Conservation (phyloP, 345 rosid genomes). For the Gynandropsis gynandra region DNA sequence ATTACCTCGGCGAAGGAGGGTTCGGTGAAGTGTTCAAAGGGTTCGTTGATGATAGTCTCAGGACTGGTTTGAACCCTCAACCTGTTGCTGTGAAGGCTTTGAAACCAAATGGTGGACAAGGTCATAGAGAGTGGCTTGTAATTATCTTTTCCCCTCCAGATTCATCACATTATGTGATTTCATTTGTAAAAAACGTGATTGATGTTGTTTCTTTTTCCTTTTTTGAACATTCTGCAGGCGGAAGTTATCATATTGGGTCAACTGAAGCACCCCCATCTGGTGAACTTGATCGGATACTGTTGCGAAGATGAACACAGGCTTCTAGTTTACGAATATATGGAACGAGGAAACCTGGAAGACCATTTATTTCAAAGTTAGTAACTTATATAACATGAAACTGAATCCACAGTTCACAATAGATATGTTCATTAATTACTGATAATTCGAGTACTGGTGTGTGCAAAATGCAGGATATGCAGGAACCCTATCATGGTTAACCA, state of each 20-base stretch:
- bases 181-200: background rate
- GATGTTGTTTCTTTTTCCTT: background rate
- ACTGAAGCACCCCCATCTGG: conserved; percentile 61
- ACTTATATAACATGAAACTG: background rate
- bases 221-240: conserved; percentile 36
- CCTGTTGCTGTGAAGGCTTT: conserved; percentile 86
- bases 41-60: conserved; percentile 47
- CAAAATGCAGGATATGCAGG: conserved; percentile 46
- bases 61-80: conserved; percentile 52
- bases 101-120: conserved; percentile 62
- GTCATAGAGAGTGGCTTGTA: conserved; percentile 90
- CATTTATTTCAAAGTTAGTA: conserved; percentile 64
- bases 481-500: conserved; percentile 60
- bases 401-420: background rate
- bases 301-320: conserved; percentile 68
- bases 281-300: conserved; percentile 78
- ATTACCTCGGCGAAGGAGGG: conserved; percentile 72
- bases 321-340: conserved; percentile 69
- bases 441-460: conserved; percentile 6
- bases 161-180: conserved; percentile 1
- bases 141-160: conserved; percentile 6
- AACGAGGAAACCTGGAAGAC: conserved; percentile 73
- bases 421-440: conserved; percentile 11
- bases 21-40: conserved; percentile 83
- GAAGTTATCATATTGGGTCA: conserved; percentile 88